Percentiles rank a stretch among this genome's conserved stretches.
These are phyloP conservation scores for Eucalyptus shirleyi DNA, from an alignment of 345 rosid species.

Conservation along the genomic window DNA sequence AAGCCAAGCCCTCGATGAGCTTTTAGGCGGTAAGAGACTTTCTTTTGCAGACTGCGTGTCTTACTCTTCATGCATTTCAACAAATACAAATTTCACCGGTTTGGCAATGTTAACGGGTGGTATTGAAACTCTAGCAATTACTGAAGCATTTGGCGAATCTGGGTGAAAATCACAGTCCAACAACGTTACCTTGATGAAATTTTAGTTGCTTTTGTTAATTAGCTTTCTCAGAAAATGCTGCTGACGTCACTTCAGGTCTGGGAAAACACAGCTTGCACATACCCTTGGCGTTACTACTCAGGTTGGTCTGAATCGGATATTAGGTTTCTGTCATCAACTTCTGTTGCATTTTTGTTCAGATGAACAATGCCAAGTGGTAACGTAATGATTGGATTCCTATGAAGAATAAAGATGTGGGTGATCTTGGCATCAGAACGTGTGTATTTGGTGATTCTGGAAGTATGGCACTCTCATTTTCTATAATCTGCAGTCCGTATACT, in stretches of 20 bases:
- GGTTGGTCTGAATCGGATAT: no score
- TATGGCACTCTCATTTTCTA: neutral
- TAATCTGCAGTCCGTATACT: neutral
- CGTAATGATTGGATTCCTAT: neutral
- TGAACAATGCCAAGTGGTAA: neutral
- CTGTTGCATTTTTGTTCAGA: no score
- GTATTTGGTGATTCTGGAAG: neutral
- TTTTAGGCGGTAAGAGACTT: no score
- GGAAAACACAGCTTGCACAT: no score
- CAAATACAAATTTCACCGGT: neutral
- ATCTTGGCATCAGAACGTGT: neutral
- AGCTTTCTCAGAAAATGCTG: neutral
- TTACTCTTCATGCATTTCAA: no score
- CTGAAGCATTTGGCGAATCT: conserved; percentile 94
- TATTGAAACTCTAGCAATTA: conserved; percentile 64
- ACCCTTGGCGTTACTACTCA: no score
- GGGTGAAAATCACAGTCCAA: conserved; percentile 21
- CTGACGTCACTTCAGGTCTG: no score
- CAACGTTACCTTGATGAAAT: neutral
- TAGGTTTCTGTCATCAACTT: no score
- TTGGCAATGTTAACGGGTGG: conserved; percentile 45
- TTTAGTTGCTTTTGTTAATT: neutral
- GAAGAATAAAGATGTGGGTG: neutral
- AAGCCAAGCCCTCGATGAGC: no score
- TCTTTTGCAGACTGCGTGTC: no score